Conservation (phyloP, 2,329 filamentous ascomycete genomes). For the Aspergillus tubingensis region DNA sequence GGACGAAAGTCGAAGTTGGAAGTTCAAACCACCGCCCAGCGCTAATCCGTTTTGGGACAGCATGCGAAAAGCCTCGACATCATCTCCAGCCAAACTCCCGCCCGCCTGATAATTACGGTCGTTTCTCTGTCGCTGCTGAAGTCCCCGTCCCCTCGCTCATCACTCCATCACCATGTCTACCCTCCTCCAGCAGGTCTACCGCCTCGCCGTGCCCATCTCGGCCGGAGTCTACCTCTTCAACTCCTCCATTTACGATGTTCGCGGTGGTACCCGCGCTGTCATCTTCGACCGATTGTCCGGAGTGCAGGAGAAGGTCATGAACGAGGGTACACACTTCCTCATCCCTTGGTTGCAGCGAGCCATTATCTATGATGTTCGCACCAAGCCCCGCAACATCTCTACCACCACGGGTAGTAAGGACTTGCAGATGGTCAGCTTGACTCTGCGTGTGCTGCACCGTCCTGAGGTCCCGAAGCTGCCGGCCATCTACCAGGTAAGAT, state of each 20-base stretch:
- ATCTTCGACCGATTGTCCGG: conserved; percentile 94
- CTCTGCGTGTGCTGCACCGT: conserved; percentile 88
- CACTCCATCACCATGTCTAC: conserved; percentile 49
- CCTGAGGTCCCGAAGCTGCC: conserved; percentile 90
- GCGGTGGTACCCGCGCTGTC: conserved; percentile 89
- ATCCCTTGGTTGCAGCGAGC: conserved; percentile 93
- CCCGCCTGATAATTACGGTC: neutral
- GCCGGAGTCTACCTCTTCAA: conserved; percentile 68
- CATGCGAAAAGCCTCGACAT: conserved; percentile 39
- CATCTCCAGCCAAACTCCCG: conserved; percentile 28
- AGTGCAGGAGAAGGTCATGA: conserved; percentile 89
- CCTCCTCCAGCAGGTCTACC: conserved; percentile 39
- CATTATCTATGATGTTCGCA: conserved; percentile 95
- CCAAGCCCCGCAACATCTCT: conserved; percentile 94
- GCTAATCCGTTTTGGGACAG: conserved; percentile 40
- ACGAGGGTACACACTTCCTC: conserved; percentile 96
- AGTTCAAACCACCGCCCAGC: conserved; percentile 23
- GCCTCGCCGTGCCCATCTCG: conserved; percentile 69
- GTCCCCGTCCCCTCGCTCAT: conserved; percentile 10
- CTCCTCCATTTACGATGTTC: conserved; percentile 93
- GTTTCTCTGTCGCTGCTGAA: conserved; percentile 8
- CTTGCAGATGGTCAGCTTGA: conserved; percentile 99
- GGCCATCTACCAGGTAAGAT: conserved; percentile 92
- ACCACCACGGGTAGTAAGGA: conserved; percentile 99
- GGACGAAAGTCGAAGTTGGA: conserved; percentile 32